Evolutionary conservation across 192 early-diverging fungal species (phyloP).

Genomic region (Chytriomyces confervae): DNA sequence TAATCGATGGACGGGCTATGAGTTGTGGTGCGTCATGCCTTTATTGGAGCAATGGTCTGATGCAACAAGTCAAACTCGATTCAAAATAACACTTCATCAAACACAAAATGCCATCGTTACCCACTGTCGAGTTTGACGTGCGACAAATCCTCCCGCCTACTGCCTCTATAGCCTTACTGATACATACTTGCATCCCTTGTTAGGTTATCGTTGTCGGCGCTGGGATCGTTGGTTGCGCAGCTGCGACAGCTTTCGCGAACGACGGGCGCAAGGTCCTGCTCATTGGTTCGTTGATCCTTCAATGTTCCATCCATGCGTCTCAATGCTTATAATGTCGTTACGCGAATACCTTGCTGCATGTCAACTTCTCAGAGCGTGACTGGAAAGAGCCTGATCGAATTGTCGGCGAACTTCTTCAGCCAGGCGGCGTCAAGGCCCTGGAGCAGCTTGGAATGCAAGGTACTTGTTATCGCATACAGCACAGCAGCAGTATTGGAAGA

Average conservation of each 20-base stretch:
- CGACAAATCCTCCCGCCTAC: not conserved
- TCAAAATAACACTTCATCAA: not conserved
- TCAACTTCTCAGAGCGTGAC: slow-evolving; percentile 72
- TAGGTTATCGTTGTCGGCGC: slow-evolving; percentile 89
- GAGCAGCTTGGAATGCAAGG: slow-evolving; percentile 71
- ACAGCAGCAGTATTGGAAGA: slow-evolving; percentile 29
- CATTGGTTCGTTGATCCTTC: slow-evolving; percentile 54
- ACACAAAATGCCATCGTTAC: slow-evolving; percentile 18
- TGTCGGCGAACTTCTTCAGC: slow-evolving; percentile 97
- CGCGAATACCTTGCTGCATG: not conserved
- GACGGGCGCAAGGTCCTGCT: slow-evolving; percentile 76
- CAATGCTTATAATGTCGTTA: not conserved
- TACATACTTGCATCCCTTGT: not conserved
- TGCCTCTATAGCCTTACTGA: not conserved
- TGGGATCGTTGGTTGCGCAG: slow-evolving; percentile 89
- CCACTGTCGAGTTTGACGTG: slow-evolving; percentile 29
- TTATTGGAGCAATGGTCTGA: not conserved
- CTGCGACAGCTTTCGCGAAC: slow-evolving; percentile 77
- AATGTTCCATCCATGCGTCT: too few relatives aligned
- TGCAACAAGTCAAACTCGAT: not conserved
- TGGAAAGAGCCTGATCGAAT: slow-evolving; percentile 95
- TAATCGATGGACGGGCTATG: too few relatives aligned
- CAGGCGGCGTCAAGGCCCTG: slow-evolving; percentile 87
- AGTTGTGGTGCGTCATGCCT: too few relatives aligned
- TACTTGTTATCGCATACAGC: not conserved